Conservation (phyloP, 202 grass and related monocot genomes). For the Hordeum pubiflorum region DNA sequence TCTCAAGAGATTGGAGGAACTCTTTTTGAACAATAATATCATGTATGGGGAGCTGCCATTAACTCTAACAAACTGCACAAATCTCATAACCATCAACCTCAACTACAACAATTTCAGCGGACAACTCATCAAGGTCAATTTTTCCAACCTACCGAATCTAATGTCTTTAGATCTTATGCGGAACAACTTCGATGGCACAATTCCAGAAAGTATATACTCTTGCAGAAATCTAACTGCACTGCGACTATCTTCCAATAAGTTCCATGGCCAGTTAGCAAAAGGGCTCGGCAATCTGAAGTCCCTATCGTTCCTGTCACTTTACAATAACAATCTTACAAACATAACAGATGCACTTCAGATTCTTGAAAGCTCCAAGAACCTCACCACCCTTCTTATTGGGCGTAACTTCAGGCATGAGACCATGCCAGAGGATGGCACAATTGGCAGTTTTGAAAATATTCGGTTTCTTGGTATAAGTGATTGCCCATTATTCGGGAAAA, state of each 20-base stretch:
- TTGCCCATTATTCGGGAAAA: neutral
- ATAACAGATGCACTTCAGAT: conserved; percentile 23
- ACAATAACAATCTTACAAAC: conserved; percentile 5
- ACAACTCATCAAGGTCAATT: neutral
- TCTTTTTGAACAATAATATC: neutral
- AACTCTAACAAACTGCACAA: neutral
- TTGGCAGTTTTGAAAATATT: conserved; percentile 31
- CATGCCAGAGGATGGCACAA: neutral
- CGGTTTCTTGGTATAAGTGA: neutral
- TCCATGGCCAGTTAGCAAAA: neutral
- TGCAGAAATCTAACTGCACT: neutral
- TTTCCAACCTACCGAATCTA: neutral
- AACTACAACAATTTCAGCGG: neutral
- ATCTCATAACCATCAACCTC: neutral
- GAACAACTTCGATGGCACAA: neutral
- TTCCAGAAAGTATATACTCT: neutral
- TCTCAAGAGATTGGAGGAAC: neutral
- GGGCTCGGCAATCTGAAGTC: neutral
- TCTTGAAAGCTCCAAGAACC: conserved; percentile 13
- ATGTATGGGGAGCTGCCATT: neutral
- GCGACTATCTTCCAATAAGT: no score
- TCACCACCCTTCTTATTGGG: conserved; percentile 2
- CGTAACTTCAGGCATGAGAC: conserved; percentile 4
- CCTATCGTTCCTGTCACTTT: conserved; percentile 23
- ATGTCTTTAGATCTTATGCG: neutral